Percentiles rank a stretch among this genome's conserved stretches.
Conservation (phyloP, 768 basidiomycete species). For the Trametes cingulata region DNA sequence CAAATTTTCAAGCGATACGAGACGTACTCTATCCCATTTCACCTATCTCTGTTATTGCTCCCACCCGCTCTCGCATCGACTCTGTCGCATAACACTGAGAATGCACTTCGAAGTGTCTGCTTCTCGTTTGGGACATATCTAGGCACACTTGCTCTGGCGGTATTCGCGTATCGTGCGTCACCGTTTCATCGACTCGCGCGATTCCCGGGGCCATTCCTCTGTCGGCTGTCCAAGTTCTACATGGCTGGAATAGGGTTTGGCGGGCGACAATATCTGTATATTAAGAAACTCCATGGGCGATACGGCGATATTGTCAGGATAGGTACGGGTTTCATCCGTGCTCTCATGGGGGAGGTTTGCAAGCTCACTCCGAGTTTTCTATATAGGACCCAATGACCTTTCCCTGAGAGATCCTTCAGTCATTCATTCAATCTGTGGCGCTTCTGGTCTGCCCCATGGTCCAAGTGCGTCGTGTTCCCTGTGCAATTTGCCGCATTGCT, state of each 20-base stretch:
- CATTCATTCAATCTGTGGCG: constrained; percentile 31
- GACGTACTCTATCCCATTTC: background rate
- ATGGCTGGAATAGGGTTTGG: constrained; percentile 22
- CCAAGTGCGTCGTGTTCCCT: constrained; percentile 35
- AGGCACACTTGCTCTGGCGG: background rate
- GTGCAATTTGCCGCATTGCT: too few species aligned
- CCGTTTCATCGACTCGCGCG: constrained; percentile 19
- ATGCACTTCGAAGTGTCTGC: background rate
- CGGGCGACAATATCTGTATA: constrained; percentile 33
- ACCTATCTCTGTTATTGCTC: background rate
- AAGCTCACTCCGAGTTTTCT: background rate
- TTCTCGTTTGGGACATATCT: background rate
- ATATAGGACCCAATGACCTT: constrained; percentile 47
- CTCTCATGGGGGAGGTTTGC: too few species aligned
- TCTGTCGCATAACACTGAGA: background rate
- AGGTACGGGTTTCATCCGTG: constrained; percentile 26
- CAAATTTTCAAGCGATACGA: background rate
- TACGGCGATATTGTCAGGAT: constrained; percentile 41
- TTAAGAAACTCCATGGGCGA: constrained; percentile 36
- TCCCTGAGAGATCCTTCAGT: constrained; percentile 38
- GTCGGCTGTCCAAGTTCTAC: constrained; percentile 33
- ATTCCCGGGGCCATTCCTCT: constrained; percentile 27
- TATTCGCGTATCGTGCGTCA: constrained; percentile 15
- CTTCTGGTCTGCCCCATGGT: constrained; percentile 44
- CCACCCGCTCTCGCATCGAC: background rate